These are phyloP conservation scores for Trametes cubensis DNA, from an alignment of 768 basidiomycete species.

Conservation along the genomic window DNA sequence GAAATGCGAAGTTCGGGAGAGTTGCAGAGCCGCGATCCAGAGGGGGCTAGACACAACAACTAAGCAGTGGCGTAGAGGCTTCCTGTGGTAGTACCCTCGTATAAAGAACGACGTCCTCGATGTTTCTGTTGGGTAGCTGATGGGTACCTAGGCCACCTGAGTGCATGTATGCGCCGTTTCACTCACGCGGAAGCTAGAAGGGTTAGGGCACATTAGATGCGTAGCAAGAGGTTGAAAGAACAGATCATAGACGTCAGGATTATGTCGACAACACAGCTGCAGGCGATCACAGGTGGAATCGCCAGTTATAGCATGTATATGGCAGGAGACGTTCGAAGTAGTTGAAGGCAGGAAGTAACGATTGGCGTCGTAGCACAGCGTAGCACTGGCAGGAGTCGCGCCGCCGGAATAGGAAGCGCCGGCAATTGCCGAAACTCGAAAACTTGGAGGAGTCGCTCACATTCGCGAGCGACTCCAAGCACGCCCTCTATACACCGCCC, in stretches of 20 bases:
- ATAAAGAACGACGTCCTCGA: too few species aligned
- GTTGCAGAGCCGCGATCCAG: too few species aligned
- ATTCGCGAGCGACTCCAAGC: conserved; percentile 13
- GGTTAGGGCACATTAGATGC: neutral
- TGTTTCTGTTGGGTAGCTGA: too few species aligned
- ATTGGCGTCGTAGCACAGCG: neutral
- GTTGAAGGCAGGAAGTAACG: neutral
- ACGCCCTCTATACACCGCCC: conserved; percentile 10
- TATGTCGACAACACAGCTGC: too few species aligned
- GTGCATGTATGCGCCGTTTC: neutral
- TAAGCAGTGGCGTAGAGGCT: too few species aligned
- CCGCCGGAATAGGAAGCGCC: neutral
- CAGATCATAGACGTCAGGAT: too few species aligned
- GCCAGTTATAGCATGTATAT: neutral
- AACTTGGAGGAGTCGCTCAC: conserved; percentile 23
- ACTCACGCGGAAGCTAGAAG: neutral
- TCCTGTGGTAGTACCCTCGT: too few species aligned
- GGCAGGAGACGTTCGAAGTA: neutral
- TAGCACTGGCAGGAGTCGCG: neutral
- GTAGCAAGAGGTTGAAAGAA: too few species aligned
- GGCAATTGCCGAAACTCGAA: conserved; percentile 23
- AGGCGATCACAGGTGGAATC: too few species aligned
- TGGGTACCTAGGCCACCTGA: too few species aligned
- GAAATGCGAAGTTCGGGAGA: conserved; percentile 1
- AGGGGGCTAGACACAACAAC: too few species aligned